A percentile compares a stretch with the other conserved stretches of the same genome.
Evolutionary conservation across 1,284 basidiomycete genomes (phyloP).

Genomic region (Rhodotorula sp.): DNA sequence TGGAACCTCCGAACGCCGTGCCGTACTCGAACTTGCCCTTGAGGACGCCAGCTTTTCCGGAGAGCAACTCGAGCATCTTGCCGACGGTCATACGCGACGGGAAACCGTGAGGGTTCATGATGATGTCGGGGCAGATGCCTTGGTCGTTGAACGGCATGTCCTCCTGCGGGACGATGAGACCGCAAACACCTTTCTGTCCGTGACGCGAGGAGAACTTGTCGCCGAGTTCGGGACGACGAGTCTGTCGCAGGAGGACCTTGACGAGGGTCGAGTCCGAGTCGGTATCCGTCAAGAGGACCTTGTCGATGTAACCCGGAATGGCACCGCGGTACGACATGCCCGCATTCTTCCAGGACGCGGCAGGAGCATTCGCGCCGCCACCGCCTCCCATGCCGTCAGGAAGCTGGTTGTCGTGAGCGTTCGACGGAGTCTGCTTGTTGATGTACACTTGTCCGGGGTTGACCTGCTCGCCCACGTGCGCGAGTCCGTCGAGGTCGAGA

Average conservation of each 20-base stretch:
- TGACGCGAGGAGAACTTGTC: constrained; percentile 99
- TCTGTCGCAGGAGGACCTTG: constrained; percentile 98
- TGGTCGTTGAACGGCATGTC: constrained; percentile 99
- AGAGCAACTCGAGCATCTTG: constrained; percentile 98
- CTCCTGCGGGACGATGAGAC: constrained; percentile 95
- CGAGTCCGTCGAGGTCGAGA: constrained; percentile 86
- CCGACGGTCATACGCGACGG: constrained; percentile 99
- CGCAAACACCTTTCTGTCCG: constrained; percentile 98
- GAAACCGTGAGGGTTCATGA: constrained; percentile 99
- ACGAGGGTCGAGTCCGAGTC: constrained; percentile 92
- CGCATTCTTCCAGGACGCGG: constrained; percentile 79
- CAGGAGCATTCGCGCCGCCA: constrained; percentile 46
- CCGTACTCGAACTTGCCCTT: constrained; percentile 78
- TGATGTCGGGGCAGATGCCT: constrained; percentile 89
- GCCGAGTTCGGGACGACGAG: constrained; percentile 89
- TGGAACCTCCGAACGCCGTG: constrained; percentile 85
- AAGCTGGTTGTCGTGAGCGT: constrained; percentile 63
- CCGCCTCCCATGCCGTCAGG: constrained; percentile 40
- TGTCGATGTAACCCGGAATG: constrained; percentile 91
- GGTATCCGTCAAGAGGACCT: constrained; percentile 94
- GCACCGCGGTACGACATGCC: constrained; percentile 90
- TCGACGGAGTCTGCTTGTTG: constrained; percentile 93
- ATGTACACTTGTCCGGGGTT: constrained; percentile 92
- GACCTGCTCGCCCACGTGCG: constrained; percentile 90
- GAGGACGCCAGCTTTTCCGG: constrained; percentile 91